These are phyloP conservation scores for Mortierella sp. DNA, from an alignment of 371 early-diverging fungal genomes.

Conservation along the genomic window DNA sequence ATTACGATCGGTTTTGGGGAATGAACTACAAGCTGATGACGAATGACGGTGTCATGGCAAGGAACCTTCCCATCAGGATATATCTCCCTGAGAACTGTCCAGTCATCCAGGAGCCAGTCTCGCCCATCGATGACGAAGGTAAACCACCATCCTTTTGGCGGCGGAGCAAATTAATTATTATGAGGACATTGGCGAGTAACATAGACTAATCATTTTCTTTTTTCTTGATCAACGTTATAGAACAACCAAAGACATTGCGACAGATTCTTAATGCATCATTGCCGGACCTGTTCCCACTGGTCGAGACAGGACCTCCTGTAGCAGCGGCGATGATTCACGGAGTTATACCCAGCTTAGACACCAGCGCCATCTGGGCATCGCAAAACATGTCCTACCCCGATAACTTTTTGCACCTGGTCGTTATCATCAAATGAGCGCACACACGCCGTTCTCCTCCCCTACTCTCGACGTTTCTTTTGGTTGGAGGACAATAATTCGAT, in stretches of 20 bases:
- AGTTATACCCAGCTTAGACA: conserved; percentile 66
- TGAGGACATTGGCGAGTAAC: neutral
- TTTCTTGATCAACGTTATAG: conserved; percentile 12
- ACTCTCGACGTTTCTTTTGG: too few relatives aligned
- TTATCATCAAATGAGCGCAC: conserved; percentile 47
- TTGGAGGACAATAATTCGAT: too few relatives aligned
- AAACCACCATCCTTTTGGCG: neutral
- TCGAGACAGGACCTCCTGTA: conserved; percentile 43
- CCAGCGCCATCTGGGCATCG: conserved; percentile 75
- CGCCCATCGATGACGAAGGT: conserved; percentile 62
- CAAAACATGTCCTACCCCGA: conserved; percentile 78
- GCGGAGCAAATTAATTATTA: neutral
- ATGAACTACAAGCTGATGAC: conserved; percentile 71
- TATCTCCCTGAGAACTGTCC: conserved; percentile 72
- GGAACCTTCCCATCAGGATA: conserved; percentile 68
- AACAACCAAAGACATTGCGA: conserved; percentile 45
- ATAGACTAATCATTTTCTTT: neutral
- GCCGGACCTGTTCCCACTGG: conserved; percentile 51
- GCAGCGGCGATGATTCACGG: conserved; percentile 69
- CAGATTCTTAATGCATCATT: conserved; percentile 35
- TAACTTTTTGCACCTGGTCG: conserved; percentile 80
- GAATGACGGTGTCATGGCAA: conserved; percentile 59
- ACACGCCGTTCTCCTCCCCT: too few relatives aligned
- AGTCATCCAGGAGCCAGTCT: conserved; percentile 72
- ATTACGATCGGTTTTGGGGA: conserved; percentile 72